Evolutionary conservation across 306 rosid genomes (phyloP), one percentile per base, ranked within the genome.

Genomic region (Cucurbita pepo): DNA sequence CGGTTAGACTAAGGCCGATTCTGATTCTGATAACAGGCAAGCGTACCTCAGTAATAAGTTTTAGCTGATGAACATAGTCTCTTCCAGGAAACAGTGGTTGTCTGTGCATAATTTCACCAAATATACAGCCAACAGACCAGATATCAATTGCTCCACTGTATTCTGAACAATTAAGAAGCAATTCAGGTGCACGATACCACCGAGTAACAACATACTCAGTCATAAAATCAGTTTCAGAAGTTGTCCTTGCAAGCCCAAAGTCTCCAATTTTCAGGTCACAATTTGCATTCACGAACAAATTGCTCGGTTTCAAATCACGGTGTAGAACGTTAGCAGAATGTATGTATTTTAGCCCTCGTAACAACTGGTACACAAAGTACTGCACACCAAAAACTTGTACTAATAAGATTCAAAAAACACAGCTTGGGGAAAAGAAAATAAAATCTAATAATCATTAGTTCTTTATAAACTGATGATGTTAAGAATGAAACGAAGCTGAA

Each of bases 181-280:
- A 78, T 57, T 94, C 97, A 0, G 97, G 98, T 55, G 98, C 98
- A 18, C 97, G 92, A 60, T 90, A 93, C 98, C 98, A 93, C 40
- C 98, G 88, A 77, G 98, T 93, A 78, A 93, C 97, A 82, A 90
- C 98, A 50, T 94, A 94, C 87, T 94, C 97, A 0, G 97, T 94
- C 98, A 94, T 94, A 80, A 94, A 94, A 87, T 91, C 98, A 75
- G 97, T 94, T 79, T 94, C 98, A 10, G 97, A 94, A 60, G 98
- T 94, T 80, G 98, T 94, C 87, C 98, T 86, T 73, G 97, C 98
- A 59, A 94, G 98, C 74, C 98, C 98, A 30, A 94, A 94, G 82
- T 94, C 98, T 60, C 87, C 97, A 78, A 94, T 91, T 89, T 94
- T 94, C 37, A 94, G 97, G 86, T 94, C 98, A 79, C 97, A 94